A percentile compares a stretch with the other conserved stretches of the same genome.
Conservation (phyloP, 106 monocot species). For the Dactylorhiza incarnata region DNA sequence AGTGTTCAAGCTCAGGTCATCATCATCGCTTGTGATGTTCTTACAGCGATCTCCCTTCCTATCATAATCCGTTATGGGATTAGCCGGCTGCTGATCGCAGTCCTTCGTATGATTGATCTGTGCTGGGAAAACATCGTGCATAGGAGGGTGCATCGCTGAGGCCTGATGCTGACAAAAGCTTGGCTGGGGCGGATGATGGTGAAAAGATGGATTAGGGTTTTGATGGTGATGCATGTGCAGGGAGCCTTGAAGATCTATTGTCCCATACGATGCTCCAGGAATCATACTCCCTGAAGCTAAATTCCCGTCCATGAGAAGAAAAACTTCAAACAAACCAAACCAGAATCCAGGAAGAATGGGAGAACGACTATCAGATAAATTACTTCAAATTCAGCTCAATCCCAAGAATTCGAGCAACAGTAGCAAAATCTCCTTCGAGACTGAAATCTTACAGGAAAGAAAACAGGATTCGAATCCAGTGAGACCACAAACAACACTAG, state of each 20-base stretch:
- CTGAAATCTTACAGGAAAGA: background rate
- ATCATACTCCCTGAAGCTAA: constrained; percentile 27
- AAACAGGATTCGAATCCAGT: background rate
- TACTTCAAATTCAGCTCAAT: background rate
- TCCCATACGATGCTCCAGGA: constrained; percentile 26
- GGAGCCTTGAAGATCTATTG: constrained; percentile 34
- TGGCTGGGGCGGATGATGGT: constrained; percentile 9
- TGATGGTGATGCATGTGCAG: constrained; percentile 33
- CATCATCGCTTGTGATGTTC: constrained; percentile 34
- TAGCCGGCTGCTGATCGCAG: background rate
- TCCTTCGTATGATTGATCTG: constrained; percentile 7
- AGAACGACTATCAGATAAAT: background rate
- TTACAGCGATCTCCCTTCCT: constrained; percentile 16
- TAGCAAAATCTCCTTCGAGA: background rate
- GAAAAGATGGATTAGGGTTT: constrained; percentile 13
- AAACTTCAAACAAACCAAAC: background rate
- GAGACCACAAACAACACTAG: background rate
- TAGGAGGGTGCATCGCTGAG: constrained; percentile 20
- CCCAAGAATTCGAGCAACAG: background rate
- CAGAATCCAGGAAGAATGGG: background rate
- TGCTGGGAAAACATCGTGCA: constrained; percentile 24
- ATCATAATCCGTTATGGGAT: constrained; percentile 3
- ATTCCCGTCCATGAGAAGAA: constrained; percentile 27
- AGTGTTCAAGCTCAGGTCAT: constrained; percentile 33
- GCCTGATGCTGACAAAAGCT: constrained; percentile 12